Conservation (phyloP, 129 eudicot species). For the Flaveria ramosissima region DNA sequence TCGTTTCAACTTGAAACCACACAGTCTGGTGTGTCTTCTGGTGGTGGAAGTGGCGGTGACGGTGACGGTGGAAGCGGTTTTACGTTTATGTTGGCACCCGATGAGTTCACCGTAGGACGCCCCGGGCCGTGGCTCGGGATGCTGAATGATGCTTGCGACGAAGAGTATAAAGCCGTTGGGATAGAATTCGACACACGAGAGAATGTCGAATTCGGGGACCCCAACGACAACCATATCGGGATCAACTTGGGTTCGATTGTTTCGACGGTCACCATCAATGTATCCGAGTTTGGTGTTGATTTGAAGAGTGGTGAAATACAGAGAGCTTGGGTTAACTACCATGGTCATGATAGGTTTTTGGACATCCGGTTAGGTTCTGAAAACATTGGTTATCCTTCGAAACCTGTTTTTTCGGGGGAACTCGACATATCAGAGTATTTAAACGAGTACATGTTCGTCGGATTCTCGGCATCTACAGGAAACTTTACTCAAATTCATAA, state of each 20-base stretch:
- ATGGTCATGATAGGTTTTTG: slow-evolving; percentile 39
- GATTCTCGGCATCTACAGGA: slow-evolving; percentile 76
- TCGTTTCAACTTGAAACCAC: slow-evolving; percentile 54
- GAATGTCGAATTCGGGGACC: slow-evolving; percentile 68
- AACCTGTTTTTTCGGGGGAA: slow-evolving; percentile 42
- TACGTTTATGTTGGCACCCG: slow-evolving; percentile 66
- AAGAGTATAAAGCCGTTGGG: slow-evolving; percentile 59
- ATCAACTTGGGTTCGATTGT: slow-evolving; percentile 69
- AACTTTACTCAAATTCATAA: slow-evolving; percentile 61
- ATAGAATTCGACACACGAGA: slow-evolving; percentile 67
- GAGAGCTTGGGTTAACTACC: slow-evolving; percentile 52
- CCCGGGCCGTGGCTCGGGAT: slow-evolving; percentile 82
- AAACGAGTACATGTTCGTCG: slow-evolving; percentile 79
- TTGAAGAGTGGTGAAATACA: slow-evolving; percentile 55
- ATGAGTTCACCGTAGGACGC: slow-evolving; percentile 72
- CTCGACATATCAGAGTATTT: slow-evolving; percentile 58
- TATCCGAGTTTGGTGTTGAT: slow-evolving; percentile 50
- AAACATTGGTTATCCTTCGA: slow-evolving; percentile 20
- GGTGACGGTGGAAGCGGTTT: slow-evolving; percentile 52
- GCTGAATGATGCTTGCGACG: slow-evolving; percentile 72
- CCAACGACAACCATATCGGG: slow-evolving; percentile 72
- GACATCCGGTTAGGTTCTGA: slow-evolving; percentile 56
- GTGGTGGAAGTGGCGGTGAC: slow-evolving; percentile 22
- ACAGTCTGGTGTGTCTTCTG: slow-evolving; percentile 3
- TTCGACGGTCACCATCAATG: slow-evolving; percentile 46